phyloP scores from a whole-genome alignment of 2,329 filamentous ascomycete species.

The Thelonectria rubi region DNA sequence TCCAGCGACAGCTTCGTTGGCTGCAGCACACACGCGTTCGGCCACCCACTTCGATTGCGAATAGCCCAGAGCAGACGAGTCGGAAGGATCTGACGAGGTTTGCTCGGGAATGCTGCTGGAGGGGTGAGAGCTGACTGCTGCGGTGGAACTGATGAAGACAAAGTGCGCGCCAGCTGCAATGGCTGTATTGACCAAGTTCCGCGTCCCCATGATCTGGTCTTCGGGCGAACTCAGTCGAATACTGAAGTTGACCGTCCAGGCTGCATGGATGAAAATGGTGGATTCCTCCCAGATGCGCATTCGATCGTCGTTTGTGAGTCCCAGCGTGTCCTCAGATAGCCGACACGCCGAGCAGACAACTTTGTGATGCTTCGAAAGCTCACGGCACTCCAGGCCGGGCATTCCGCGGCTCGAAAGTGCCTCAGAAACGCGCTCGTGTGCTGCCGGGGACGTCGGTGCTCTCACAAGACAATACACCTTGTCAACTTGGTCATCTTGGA shows the following conservation, averaged over 20 bases:
- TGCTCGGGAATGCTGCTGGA: slow-evolving; percentile 46
- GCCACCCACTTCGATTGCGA: slow-evolving; percentile 54
- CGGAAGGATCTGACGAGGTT: slow-evolving; percentile 24
- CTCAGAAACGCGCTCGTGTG: slow-evolving; percentile 26
- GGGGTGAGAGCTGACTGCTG: slow-evolving; percentile 50
- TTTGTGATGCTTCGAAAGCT: slow-evolving; percentile 5
- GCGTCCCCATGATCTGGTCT: slow-evolving; percentile 55
- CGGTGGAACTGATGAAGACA: slow-evolving; percentile 62
- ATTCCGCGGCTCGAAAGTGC: slow-evolving; percentile 18
- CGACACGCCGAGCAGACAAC: slow-evolving; percentile 33
- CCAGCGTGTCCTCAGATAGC: slow-evolving; percentile 16
- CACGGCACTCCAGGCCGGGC: slow-evolving; percentile 3
- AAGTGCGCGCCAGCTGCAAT: slow-evolving; percentile 45
- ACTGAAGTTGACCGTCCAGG: slow-evolving; percentile 67
- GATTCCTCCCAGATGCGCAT: not conserved
- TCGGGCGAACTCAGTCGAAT: slow-evolving; percentile 60
- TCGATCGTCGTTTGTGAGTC: not conserved
- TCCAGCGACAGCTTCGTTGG: slow-evolving; percentile 39
- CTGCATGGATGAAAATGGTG: slow-evolving; percentile 55
- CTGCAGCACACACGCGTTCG: slow-evolving; percentile 50
- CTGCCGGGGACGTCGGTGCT: slow-evolving; percentile 21
- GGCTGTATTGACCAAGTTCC: slow-evolving; percentile 53
- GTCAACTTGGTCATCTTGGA: not conserved
- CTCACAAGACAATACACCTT: slow-evolving; percentile 54
- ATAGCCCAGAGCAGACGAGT: slow-evolving; percentile 53